Evolutionary conservation across 805 yeast genomes (phyloP), one percentile per base, ranked within the genome.

Genomic region (Alloascoidea hylecoeti): DNA sequence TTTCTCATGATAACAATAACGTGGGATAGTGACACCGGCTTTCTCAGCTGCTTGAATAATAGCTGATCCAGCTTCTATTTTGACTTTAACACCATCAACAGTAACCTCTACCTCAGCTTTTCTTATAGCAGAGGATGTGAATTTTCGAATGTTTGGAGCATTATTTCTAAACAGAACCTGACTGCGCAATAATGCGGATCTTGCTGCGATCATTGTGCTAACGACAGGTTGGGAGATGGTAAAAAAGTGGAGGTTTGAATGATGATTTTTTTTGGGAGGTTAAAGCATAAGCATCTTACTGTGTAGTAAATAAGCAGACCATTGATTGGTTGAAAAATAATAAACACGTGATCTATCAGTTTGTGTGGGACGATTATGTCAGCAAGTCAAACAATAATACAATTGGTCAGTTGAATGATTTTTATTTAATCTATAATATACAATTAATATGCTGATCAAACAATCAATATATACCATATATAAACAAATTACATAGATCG

Each of bases 1-100:
- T 59, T 83, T 82, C 52, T 84, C 95, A 60, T 84, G 95, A 68
- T 80, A 84, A 62, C 95, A 84, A 66, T 84, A 84, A 47, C 95
- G 72, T 33, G 95, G 95, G 38, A 84, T 78, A 42, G 78, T 68
- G 34, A 82, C 88, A 40, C 95, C 95, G 33, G 94, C 94, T 60
- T 78, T 77, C 53, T 84, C 94, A 46, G 89, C 85, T 38, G 95
- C 95, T 61, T 84, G 95, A 53, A 84, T 83, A 44, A 84, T 77
- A 15, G 94, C 78, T 34, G 94, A 72, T 2, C 94, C 94, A 36
- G 86, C 86, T 56, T 83, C 94, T 45, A 84, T 78, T 39, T 70
- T 66, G 34, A 84, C 92, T 40, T 72, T 68, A 45, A 70, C 70
- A 37, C 92, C 92, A 56, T 84, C 95, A 37, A 49, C 51, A 4